These are phyloP conservation scores for Glonium stellatum DNA, from an alignment of 495 filamentous ascomycete genomes.

Conservation along the genomic window DNA sequence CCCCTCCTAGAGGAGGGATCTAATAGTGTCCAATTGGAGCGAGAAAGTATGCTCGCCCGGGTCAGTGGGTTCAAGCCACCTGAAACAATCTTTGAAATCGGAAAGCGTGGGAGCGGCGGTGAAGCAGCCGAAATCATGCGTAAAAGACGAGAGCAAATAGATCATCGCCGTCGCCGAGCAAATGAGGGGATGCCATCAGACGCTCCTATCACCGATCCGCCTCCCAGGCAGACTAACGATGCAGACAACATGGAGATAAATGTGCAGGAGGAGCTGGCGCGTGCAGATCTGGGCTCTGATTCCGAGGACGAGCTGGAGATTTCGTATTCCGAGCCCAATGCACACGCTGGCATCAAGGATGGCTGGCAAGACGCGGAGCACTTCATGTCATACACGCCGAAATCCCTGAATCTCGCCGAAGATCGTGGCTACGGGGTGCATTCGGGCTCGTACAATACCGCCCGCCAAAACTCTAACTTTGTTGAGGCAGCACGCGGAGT, in stretches of 20 bases:
- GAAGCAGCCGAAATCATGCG: constrained; percentile 79
- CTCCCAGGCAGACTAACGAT: constrained; percentile 25
- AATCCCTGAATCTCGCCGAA: constrained; percentile 67
- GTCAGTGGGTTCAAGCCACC: constrained; percentile 80
- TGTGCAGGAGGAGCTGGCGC: constrained; percentile 4
- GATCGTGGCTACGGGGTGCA: constrained; percentile 89
- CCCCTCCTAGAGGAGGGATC: constrained; percentile 65
- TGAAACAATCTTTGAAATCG: constrained; percentile 93
- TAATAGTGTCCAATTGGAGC: constrained; percentile 56
- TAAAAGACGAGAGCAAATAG: constrained; percentile 54
- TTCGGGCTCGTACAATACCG: constrained; percentile 53
- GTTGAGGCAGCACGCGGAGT: constrained; percentile 71
- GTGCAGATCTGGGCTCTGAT: constrained; percentile 25
- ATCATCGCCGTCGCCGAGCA: constrained; percentile 40
- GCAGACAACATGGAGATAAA: constrained; percentile 25
- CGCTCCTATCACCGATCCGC: constrained; percentile 14
- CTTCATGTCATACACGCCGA: constrained; percentile 93
- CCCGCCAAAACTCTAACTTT: constrained; percentile 59
- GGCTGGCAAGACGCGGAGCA: constrained; percentile 76
- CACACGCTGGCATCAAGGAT: constrained; percentile 33
- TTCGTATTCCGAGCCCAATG: constrained; percentile 60
- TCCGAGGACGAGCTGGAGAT: constrained; percentile 64
- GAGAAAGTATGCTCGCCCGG: constrained; percentile 75
- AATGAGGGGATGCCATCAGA: constrained; percentile 2
- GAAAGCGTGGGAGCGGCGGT: constrained; percentile 57